Conservation (phyloP, 371 early-diverging fungal genomes). For the Scutellospora calospora region DNA sequence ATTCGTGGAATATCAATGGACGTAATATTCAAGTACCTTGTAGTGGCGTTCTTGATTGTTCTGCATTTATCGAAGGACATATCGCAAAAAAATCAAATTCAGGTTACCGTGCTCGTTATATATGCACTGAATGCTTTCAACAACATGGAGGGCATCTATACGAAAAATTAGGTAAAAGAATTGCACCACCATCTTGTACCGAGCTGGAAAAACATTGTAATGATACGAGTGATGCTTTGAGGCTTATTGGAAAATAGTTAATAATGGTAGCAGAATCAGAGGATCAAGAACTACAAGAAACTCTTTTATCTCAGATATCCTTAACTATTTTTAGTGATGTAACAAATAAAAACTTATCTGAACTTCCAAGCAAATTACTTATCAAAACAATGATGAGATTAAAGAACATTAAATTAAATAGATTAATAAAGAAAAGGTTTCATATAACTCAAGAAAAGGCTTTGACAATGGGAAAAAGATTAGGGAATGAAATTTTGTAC, state of each 20-base stretch:
- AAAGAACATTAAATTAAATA: not conserved
- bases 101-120: not conserved
- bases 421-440: not conserved
- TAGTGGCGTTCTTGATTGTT: not conserved
- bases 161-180: not conserved
- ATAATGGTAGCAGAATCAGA: not conserved
- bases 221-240: not conserved
- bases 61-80: not conserved
- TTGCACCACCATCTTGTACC: too few relatives aligned
- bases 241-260: not conserved
- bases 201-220: not conserved
- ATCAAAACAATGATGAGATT: not conserved
- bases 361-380: not conserved
- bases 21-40: constrained; percentile 23
- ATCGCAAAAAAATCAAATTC: not conserved
- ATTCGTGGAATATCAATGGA: not conserved
- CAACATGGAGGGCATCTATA: not conserved
- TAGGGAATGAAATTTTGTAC: not conserved
- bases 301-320: not conserved
- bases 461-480: not conserved
- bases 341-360: not conserved
- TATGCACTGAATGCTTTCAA: not conserved
- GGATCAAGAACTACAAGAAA: not conserved
- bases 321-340: not conserved
- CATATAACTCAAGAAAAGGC: not conserved